Evolutionary conservation across 805 yeast species (phyloP).

Genomic region (Cyberlindnera meyerae): DNA sequence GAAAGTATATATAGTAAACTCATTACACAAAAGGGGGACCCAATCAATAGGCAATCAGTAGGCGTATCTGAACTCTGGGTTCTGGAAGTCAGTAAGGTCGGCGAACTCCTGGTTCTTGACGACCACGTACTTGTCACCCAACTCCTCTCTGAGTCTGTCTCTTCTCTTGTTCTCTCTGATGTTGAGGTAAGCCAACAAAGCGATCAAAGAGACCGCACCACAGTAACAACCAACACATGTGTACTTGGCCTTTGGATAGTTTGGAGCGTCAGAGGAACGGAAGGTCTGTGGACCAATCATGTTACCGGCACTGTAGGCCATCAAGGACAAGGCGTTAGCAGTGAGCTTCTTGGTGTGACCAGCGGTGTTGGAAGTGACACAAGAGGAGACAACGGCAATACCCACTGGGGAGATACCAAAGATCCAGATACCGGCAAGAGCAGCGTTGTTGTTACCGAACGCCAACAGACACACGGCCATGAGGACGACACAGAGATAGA

Average conservation of each 20-base stretch:
- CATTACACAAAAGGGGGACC: no score
- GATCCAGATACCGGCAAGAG: constrained; percentile 29
- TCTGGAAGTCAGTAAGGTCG: constrained; percentile 51
- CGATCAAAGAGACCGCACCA: not conserved
- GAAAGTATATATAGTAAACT: no score
- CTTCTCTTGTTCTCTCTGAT: constrained; percentile 34
- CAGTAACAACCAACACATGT: constrained; percentile 9
- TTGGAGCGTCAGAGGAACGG: constrained; percentile 50
- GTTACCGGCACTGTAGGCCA: constrained; percentile 14
- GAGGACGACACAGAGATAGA: constrained; percentile 4
- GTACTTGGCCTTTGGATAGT: constrained; percentile 49
- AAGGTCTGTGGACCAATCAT: constrained; percentile 73
- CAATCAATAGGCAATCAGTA: constrained; percentile 7
- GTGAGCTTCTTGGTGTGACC: constrained; percentile 13
- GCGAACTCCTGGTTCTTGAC: constrained; percentile 31
- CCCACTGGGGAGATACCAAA: constrained; percentile 25
- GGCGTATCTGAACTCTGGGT: constrained; percentile 47
- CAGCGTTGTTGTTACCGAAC: constrained; percentile 27
- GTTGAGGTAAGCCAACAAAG: constrained; percentile 24
- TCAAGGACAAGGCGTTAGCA: constrained; percentile 10
- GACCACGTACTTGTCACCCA: constrained; percentile 17
- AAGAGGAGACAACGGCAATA: constrained; percentile 12
- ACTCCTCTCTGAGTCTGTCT: constrained; percentile 25
- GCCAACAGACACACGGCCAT: constrained; percentile 29
- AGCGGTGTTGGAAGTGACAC: constrained; percentile 23